A percentile compares a stretch with the other conserved stretches of the same genome.
Conservation (phyloP, 176 grass and related monocot genomes). For the Aechmea fasciata region DNA sequence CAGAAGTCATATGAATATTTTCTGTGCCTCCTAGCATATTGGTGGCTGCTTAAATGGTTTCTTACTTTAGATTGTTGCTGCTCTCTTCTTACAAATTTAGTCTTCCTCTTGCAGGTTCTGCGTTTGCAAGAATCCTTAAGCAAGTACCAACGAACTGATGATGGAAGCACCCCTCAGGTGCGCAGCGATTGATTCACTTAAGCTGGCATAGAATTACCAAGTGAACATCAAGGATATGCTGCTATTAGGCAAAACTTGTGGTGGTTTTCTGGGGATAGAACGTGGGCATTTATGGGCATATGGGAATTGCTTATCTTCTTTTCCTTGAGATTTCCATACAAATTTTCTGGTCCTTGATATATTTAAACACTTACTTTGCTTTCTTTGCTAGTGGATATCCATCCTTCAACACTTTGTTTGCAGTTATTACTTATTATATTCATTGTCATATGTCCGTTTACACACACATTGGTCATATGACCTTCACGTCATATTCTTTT, state of each 20-base stretch:
- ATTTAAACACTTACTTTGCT: too few species aligned
- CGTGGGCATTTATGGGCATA: too few species aligned
- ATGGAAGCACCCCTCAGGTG: constrained; percentile 80
- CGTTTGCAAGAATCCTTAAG: constrained; percentile 94
- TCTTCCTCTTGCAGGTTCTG: constrained; percentile 55
- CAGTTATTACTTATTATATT: too few species aligned
- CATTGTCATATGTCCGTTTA: too few species aligned
- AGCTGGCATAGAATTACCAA: not conserved
- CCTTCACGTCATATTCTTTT: too few species aligned
- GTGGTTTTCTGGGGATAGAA: too few species aligned
- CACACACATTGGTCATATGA: too few species aligned
- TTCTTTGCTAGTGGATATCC: not conserved
- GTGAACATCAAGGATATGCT: not conserved
- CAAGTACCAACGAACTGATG: constrained; percentile 93
- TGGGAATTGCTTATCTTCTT: not conserved
- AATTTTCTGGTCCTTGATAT: not conserved
- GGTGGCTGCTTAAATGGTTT: not conserved
- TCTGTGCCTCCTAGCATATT: not conserved
- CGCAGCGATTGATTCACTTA: not conserved
- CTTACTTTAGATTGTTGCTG: not conserved
- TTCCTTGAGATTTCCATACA: not conserved
- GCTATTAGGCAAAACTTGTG: not conserved
- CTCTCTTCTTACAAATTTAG: not conserved
- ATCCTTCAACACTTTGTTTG: too few species aligned
- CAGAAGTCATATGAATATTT: too few species aligned